These are phyloP conservation scores for Cudoniella acicularis DNA, from an alignment of 495 filamentous ascomycete species.

Conservation along the genomic window DNA sequence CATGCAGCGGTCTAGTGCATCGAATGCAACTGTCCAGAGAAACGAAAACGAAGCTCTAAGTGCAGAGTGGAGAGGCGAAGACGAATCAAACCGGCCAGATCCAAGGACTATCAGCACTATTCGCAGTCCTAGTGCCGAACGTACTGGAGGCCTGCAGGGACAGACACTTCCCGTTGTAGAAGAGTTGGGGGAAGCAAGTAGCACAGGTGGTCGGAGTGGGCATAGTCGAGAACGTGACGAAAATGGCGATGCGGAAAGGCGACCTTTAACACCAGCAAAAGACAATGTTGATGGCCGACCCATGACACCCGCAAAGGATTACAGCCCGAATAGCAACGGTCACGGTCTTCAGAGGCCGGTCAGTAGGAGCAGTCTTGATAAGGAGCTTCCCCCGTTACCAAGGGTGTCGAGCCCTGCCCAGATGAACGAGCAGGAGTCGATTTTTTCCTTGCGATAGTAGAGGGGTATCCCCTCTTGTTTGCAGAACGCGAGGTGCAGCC, in stretches of 20 bases:
- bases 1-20: slow-evolving; percentile 41
- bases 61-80: slow-evolving; percentile 42
- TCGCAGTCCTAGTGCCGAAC: slow-evolving; percentile 49
- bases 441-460: neutral
- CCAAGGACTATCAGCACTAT: slow-evolving; percentile 45
- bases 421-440: slow-evolving; percentile 2
- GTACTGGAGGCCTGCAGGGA: slow-evolving; percentile 48
- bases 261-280: slow-evolving; percentile 17
- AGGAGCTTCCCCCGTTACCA: slow-evolving; percentile 24
- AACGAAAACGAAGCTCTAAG: slow-evolving; percentile 43
- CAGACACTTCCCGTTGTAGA: slow-evolving; percentile 88
- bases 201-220: slow-evolving; percentile 30
- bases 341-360: slow-evolving; percentile 4
- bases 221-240: slow-evolving; percentile 16
- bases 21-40: slow-evolving; percentile 40
- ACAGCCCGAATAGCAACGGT: slow-evolving; percentile 5
- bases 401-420: slow-evolving; percentile 5
- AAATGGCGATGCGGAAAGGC: slow-evolving; percentile 8
- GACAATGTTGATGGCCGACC: slow-evolving; percentile 16
- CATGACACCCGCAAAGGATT: slow-evolving; percentile 26
- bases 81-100: slow-evolving; percentile 49
- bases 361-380: slow-evolving; percentile 25
- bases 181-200: slow-evolving; percentile 80
- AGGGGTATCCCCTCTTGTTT: neutral
- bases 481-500: neutral